Evolutionary conservation across 768 basidiomycete species (phyloP), one percentile per base, ranked within the genome.

Genomic region (Boletus rubroflammeus): DNA sequence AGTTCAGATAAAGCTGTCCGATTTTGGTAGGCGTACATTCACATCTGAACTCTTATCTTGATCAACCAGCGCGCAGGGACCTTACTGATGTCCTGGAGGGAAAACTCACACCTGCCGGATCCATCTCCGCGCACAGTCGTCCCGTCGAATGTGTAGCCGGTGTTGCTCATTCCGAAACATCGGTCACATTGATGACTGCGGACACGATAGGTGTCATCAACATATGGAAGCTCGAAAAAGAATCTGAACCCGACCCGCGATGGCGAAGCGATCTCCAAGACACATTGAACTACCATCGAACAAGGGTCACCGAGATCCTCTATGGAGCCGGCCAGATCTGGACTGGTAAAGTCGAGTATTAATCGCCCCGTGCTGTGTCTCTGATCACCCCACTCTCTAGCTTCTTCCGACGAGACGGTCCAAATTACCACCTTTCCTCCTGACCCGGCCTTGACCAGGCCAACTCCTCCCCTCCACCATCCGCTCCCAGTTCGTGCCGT

Each of bases 181-280:
- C 75, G 19, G 80, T 74, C 0, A 72, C 78, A 26, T 71, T 98
- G 5, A 90, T 86, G 67, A 92, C 93, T 0, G 92, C 82, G 7
- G 96, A 98, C 69, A 95, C 91, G 3, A 90, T 98, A 86, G 97
- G 96, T 2, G 68, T 88, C 9, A 84, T 98, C 66, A 90, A 86
- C 55, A 71, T 84, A 28, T 99, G 95, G 95, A 72, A 80, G 25
- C 64, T 96, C 47, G 71, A 71, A 43, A 70, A 66, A 50, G 80
- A 80, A 59, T 55, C 65, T 2, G 72, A 64, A 19, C 57, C 61
- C 1, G 62, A 69, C 10, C 70, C 78, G 2, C 73, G 81, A 41
- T 85, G 86, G 84, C 71, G 70, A 42, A 71, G 74, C 60, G 73
- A 73, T 5, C 64, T 82, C 50, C 75, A 74, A 61, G 75, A 77